Evolutionary conservation across 331 rosid species (phyloP).

Genomic region (Acacia concinna): DNA sequence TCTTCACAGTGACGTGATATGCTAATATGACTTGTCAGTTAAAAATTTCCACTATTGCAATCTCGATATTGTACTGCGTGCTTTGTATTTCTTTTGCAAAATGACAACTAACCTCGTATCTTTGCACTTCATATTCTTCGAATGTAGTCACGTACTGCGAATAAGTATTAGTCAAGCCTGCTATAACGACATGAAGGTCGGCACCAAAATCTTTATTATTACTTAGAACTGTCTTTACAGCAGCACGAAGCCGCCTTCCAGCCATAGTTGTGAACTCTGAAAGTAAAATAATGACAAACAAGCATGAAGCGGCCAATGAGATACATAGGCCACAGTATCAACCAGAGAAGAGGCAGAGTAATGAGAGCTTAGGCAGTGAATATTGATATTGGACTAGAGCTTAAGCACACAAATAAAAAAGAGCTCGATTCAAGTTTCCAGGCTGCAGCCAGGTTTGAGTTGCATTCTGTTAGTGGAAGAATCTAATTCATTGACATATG

Average conservation of each 20-base stretch:
- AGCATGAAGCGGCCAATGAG: constrained; percentile 31
- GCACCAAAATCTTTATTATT: constrained; percentile 40
- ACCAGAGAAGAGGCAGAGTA: background rate
- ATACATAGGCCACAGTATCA: background rate
- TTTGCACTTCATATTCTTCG: constrained; percentile 80
- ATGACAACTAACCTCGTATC: constrained; percentile 79
- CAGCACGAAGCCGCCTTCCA: constrained; percentile 86
- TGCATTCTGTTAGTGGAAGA: background rate
- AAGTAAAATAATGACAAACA: constrained; percentile 24
- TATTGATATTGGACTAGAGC: background rate
- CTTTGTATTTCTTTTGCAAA: constrained; percentile 19
- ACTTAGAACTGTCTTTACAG: constrained; percentile 62
- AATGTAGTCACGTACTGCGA: constrained; percentile 82
- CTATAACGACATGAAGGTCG: constrained; percentile 62
- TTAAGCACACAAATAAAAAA: background rate
- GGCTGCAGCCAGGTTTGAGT: constrained; percentile 10
- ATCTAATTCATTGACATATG: constrained; percentile 7
- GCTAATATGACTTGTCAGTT: background rate
- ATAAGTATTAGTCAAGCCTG: constrained; percentile 82
- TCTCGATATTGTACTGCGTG: background rate
- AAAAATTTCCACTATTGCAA: background rate
- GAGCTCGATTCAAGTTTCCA: background rate
- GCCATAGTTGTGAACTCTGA: constrained; percentile 95
- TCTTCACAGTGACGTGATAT: background rate
- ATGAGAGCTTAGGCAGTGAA: background rate